Evolutionary conservation across 495 filamentous ascomycete species (phyloP).

Genomic region (Tricharina praecox): DNA sequence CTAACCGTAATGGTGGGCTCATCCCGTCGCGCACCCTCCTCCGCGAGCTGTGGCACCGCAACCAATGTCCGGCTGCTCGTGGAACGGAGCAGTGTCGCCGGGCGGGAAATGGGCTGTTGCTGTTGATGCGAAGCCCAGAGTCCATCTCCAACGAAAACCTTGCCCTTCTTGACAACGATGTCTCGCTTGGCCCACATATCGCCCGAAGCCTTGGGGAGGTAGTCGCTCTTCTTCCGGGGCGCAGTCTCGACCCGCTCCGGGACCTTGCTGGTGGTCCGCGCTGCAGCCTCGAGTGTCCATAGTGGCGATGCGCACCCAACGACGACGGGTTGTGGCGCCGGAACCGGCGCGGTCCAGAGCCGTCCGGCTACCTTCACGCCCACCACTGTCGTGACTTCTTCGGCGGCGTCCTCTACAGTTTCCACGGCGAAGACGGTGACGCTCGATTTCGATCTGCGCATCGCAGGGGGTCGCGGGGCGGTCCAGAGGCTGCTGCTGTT

Average conservation of each 20-base stretch:
- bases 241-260: constrained; percentile 10
- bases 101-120: too few relatives aligned
- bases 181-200: not conserved
- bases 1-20: too few relatives aligned
- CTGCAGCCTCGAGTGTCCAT: constrained; percentile 8
- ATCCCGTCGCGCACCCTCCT: too few relatives aligned
- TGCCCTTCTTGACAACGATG: constrained; percentile 4
- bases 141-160: too few relatives aligned
- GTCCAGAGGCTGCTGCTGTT: not conserved
- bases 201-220: constrained; percentile 1
- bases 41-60: too few relatives aligned
- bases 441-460: not conserved
- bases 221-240: not conserved
- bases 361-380: not conserved
- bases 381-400: not conserved
- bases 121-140: too few relatives aligned
- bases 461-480: not conserved
- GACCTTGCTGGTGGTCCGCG: constrained; percentile 16
- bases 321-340: not conserved
- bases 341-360: not conserved
- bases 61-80: too few relatives aligned
- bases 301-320: not conserved
- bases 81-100: too few relatives aligned
- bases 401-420: not conserved
- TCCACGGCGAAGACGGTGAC: not conserved